Base-by-base conservation (phyloP, 1,284 basidiomycete genomes). In the Ceratobasidium sp. region DNA sequence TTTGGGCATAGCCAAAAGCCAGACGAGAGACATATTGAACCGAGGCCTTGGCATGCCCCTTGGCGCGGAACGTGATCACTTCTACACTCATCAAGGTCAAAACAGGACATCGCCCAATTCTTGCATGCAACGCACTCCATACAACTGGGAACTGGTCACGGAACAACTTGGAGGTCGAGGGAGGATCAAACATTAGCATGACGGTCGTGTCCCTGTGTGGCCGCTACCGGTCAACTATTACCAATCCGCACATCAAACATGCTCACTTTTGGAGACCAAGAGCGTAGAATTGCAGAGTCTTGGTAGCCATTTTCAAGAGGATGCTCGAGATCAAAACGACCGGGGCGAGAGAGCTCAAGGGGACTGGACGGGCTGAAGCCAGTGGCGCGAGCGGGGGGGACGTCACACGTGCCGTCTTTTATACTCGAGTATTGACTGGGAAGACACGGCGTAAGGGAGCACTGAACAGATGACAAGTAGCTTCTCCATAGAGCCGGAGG, bases 1-100 rank as follows among this genome's bases (percentile, higher is more conserved):
- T 50, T 40, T 64, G 58, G 32, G 58, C 58, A 20, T 64, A 64
- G 1, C 58, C 58, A 22, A 64, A 64, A 6, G 47, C 58, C 7
- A 64, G 47, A 13, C 45, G 47, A 12, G 45, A n/a, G n/a, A 29
- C 34, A 40, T 64, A 64, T 1, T 27, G 27, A 22, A 52, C 45
- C 2, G 45, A 1, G 34, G 58, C 58, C 22, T 64, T 64, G 22
- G 42, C 32, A 35, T n/a, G n/a, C n/a, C n/a, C n/a, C n/a, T n/a
- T n/a, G n/a, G n/a, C n/a, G n/a, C n/a, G n/a, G n/a, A n/a, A 35
- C 5, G 22, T 42, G 42, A 27, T 52, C 45, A 38, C 58, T 49
- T 35, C 32, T n/a, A 7, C 12, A n/a, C n/a, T 45, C 47, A 15
- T 49, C 45, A 49, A 64, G 42, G 8, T 32, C 52, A 8, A 64